Evolutionary conservation across 495 filamentous ascomycete genomes (phyloP), one percentile per base, ranked within the genome.

Genomic region (Podospora pseudoanserina): DNA sequence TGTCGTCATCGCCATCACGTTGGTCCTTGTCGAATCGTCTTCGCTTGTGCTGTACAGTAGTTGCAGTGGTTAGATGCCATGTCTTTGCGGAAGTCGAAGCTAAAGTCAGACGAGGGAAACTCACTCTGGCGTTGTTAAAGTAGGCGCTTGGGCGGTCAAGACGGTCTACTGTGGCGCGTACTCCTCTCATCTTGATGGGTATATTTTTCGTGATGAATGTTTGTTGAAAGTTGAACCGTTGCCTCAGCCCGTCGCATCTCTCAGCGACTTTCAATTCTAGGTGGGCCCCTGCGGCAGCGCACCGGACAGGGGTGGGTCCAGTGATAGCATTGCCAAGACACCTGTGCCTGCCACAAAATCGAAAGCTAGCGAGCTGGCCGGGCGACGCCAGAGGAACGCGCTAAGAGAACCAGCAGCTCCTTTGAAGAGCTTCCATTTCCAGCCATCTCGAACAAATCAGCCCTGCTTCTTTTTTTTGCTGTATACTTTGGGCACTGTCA

Each of bases 61-160:
- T 49, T 11, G 9, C 20, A 32, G 23, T 23, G 54, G n/a, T 19
- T 19, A 18, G 20, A 23, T 57, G 57, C 62, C 60, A 70, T 60
- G 44, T 19, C n/a, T 34, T 15, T 49, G 39, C 39, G 39, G 13
- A 49, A 49, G 39, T 49, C 30, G 30, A 32, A 49, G 39, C 9
- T 49, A 49, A 6, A 58, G 59, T 57, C 30, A 15, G 5, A 30
- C 53, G 11, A 65, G 34, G 13, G 15, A 39, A 66, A 73, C 76
- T 76, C 80, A 96, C 93, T 77, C 92, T 88, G 79, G 84, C 88
- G 79, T 85, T 88, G 53, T 86, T 80, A 71, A 92, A 94, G 79
- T 97, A 97, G 68, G 93, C 90, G 76, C 93, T 96, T 2, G 93
- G 92, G 77, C 88, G 89, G 78, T 97, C 93, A 61, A 97, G 86